A percentile compares a stretch with the other conserved stretches of the same genome.
phyloP scores from a whole-genome alignment of 768 basidiomycete species.

The Trichaptum fuscoviolaceum region DNA sequence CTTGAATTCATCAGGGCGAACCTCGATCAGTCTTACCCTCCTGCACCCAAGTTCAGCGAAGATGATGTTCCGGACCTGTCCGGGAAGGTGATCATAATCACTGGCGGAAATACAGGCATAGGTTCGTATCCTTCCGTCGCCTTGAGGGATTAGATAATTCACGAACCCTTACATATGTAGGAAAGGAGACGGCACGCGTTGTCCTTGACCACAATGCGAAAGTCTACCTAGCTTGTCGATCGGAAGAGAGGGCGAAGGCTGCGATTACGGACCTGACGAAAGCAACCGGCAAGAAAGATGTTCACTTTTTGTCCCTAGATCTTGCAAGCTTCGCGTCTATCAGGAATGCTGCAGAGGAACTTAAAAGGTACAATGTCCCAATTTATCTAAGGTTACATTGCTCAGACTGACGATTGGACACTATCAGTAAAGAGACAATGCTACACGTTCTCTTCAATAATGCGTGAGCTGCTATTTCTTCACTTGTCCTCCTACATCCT shows the following conservation, averaged over 20 bases:
- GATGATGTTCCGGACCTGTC: constrained; percentile 30
- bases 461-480: constrained; percentile 5
- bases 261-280: constrained; percentile 16
- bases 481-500: not conserved
- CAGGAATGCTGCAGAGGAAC: constrained; percentile 10
- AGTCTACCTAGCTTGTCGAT: constrained; percentile 26
- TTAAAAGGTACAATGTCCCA: constrained; percentile 8
- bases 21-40: not conserved
- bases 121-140: constrained; percentile 12
- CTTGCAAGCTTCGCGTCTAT: constrained; percentile 12
- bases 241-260: constrained; percentile 9
- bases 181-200: constrained; percentile 22
- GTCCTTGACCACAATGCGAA: constrained; percentile 24
- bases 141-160: not conserved
- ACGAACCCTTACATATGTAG: constrained; percentile 1
- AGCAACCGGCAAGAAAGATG: constrained; percentile 21
- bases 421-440: constrained; percentile 9
- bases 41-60: constrained; percentile 21
- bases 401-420: not conserved
- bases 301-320: constrained; percentile 16
- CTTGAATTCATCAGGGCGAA: not conserved
- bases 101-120: constrained; percentile 29
- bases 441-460: constrained; percentile 18
- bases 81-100: constrained; percentile 30
- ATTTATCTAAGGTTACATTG: not conserved